Percentiles rank a stretch among this genome's conserved stretches.
Evolutionary conservation across 140 eudicot genomes (phyloP).

Genomic region (Bidens hawaiensis): DNA sequence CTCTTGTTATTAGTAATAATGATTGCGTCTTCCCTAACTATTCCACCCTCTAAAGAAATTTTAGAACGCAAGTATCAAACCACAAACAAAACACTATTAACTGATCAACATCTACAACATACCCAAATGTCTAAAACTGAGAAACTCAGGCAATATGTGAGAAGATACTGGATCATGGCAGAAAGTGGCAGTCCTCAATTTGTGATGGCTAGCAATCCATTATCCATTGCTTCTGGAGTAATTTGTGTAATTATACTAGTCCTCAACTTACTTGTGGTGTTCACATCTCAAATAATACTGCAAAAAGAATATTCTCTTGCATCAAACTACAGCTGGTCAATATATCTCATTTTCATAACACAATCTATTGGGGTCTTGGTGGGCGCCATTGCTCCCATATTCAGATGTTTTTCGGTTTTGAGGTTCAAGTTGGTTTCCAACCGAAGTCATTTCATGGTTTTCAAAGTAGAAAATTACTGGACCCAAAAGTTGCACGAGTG

Average conservation of each 20-base stretch:
- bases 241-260: background rate
- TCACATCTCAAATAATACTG: too few species aligned
- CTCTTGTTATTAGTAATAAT: background rate
- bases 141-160: constrained; percentile 10
- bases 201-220: constrained; percentile 8
- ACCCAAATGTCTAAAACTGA: background rate
- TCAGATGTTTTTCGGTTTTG: constrained; percentile 1
- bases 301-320: too few species aligned
- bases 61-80: background rate
- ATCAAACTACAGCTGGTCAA: constrained; percentile 15
- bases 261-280: background rate
- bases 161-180: constrained; percentile 19
- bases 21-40: background rate
- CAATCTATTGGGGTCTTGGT: background rate
- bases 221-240: constrained; percentile 4
- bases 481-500: constrained; percentile 11
- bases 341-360: background rate
- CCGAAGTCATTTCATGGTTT: constrained; percentile 1
- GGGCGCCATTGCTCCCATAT: constrained; percentile 7
- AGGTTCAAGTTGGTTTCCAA: background rate
- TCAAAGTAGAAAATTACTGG: constrained; percentile 19
- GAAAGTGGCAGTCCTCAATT: constrained; percentile 18
- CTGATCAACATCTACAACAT: background rate
- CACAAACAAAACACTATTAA: background rate
- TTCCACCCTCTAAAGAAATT: background rate